phyloP scores from a whole-genome alignment of 140 eudicot genomes.

The Oenanthe javanica region DNA sequence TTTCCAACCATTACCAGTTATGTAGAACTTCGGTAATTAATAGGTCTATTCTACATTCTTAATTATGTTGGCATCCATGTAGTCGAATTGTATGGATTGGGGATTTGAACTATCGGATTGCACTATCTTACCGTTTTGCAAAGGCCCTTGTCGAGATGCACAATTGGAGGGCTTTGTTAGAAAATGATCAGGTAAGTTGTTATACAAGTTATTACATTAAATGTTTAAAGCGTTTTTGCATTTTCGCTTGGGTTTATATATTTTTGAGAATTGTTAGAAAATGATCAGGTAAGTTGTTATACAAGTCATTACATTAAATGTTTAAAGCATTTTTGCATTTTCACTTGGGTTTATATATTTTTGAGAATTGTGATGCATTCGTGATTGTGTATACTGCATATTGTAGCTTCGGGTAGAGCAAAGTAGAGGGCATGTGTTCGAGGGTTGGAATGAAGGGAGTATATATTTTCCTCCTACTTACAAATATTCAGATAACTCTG shows the following conservation, averaged over 20 bases:
- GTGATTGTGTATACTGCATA: constrained; percentile 1
- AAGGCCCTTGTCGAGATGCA: constrained; percentile 91
- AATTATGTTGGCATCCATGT: constrained; percentile 14
- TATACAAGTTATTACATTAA: background rate
- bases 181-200: constrained; percentile 73
- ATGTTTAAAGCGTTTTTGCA: background rate
- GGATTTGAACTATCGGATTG: constrained; percentile 85
- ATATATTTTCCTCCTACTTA: constrained; percentile 97
- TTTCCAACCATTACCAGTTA: background rate
- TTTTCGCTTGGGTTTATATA: background rate
- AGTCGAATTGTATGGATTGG: constrained; percentile 98
- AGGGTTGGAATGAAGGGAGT: constrained; percentile 89
- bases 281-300: too few relatives aligned
- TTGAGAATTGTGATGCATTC: too few relatives aligned
- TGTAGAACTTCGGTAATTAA: background rate
- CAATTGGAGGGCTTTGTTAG: constrained; percentile 82
- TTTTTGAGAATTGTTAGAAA: too few relatives aligned
- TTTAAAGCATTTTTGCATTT: background rate
- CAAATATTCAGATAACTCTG: constrained; percentile 84
- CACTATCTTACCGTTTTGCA: constrained; percentile 68
- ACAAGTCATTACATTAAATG: background rate
- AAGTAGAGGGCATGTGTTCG: constrained; percentile 61
- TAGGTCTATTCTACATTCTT: background rate
- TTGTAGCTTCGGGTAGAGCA: constrained; percentile 71
- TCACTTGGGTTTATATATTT: background rate